A percentile compares a stretch with the other conserved stretches of the same genome.
Evolutionary conservation across 2,329 filamentous ascomycete species (phyloP).

Genomic region (Cryphonectria nitschkei): DNA sequence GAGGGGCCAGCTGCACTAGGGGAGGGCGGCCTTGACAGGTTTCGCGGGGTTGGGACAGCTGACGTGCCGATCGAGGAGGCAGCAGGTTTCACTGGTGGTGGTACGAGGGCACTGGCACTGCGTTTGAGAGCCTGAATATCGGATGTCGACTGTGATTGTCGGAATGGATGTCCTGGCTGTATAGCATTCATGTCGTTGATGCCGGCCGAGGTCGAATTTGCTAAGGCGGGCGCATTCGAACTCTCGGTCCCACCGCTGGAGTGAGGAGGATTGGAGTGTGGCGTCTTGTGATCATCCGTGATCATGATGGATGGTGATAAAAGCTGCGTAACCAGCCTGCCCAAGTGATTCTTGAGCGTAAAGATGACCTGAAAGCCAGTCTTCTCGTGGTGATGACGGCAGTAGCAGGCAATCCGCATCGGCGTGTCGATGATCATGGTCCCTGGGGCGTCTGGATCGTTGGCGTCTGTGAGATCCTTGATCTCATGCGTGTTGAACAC

Average conservation of each 20-base stretch:
- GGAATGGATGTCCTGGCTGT: slow-evolving; percentile 50
- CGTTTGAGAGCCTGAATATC: slow-evolving; percentile 65
- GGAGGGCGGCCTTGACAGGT: slow-evolving; percentile 74
- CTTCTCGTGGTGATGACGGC: slow-evolving; percentile 93
- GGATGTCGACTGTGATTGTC: slow-evolving; percentile 62
- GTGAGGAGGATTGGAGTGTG: slow-evolving; percentile 53
- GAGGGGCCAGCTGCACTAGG: slow-evolving; percentile 68
- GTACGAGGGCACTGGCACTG: slow-evolving; percentile 23
- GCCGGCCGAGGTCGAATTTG: slow-evolving; percentile 7
- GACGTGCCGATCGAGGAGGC: slow-evolving; percentile 38
- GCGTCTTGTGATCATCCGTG: slow-evolving; percentile 94
- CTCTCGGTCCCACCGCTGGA: slow-evolving; percentile 35
- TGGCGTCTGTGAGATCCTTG: slow-evolving; percentile 74
- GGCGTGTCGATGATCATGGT: slow-evolving; percentile 81
- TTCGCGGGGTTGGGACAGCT: slow-evolving; percentile 58
- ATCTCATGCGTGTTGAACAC: slow-evolving; percentile 91
- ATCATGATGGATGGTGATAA: slow-evolving; percentile 93
- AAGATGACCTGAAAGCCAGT: slow-evolving; percentile 91
- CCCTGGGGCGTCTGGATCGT: slow-evolving; percentile 53
- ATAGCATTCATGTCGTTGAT: slow-evolving; percentile 39
- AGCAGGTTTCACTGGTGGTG: slow-evolving; percentile 12
- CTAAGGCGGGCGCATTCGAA: slow-evolving; percentile 21
- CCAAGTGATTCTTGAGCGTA: slow-evolving; percentile 82
- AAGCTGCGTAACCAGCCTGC: slow-evolving; percentile 78
- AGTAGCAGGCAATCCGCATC: slow-evolving; percentile 98